These are phyloP conservation scores for Yamadazyma endophytica DNA, from an alignment of 805 yeast genomes.

Conservation along the genomic window DNA sequence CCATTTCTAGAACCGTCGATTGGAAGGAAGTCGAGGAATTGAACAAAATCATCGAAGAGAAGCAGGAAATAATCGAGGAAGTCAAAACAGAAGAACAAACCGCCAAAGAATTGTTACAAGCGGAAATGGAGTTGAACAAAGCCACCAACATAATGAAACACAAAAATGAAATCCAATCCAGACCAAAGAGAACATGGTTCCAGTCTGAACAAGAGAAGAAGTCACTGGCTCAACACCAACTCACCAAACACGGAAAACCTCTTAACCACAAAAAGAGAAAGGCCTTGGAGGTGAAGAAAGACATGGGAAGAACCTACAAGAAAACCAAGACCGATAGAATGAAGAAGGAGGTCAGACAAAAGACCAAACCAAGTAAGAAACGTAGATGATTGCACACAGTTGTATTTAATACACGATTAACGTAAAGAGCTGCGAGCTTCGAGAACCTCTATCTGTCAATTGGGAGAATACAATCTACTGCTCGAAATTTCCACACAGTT, in stretches of 20 bases:
- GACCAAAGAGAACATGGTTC: conserved; percentile 98
- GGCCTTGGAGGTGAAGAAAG: conserved; percentile 56
- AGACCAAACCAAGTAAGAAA: too few species aligned
- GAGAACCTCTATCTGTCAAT: too few species aligned
- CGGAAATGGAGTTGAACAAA: conserved; percentile 85
- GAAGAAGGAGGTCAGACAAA: too few species aligned
- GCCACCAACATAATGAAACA: conserved; percentile 82
- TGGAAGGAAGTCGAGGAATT: conserved; percentile 80
- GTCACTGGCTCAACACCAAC: conserved; percentile 32
- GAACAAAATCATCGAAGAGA: conserved; percentile 55
- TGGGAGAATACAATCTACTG: too few species aligned
- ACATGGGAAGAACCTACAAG: conserved; percentile 59
- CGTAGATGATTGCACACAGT: too few species aligned
- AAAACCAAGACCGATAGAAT: conserved; percentile 75
- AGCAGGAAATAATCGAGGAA: conserved; percentile 62
- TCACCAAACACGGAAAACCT: conserved; percentile 50
- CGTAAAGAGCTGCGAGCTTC: too few species aligned
- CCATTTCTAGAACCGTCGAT: conserved; percentile 86
- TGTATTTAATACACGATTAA: too few species aligned
- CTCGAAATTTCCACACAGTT: too few species aligned
- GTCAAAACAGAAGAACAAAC: conserved; percentile 82
- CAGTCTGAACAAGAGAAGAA: conserved; percentile 57
- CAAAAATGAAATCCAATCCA: conserved; percentile 73
- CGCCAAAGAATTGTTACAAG: conserved; percentile 79
- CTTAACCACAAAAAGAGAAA: conserved; percentile 70